A percentile compares a stretch with the other conserved stretches of the same genome.
Conservation (phyloP, 495 filamentous ascomycete genomes). For the Talaromyces liani region DNA sequence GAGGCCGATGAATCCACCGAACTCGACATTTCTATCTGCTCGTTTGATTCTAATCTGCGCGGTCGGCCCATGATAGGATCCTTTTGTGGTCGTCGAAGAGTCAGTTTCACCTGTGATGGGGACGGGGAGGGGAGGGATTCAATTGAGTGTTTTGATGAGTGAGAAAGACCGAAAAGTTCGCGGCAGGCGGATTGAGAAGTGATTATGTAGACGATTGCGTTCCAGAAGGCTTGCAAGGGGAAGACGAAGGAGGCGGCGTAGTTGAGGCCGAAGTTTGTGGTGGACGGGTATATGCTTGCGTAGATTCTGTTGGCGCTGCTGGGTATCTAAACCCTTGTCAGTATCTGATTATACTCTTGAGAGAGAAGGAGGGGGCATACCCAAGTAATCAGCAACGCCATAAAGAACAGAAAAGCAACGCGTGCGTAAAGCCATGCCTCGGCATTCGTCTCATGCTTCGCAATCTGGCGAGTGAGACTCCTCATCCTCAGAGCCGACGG, state of each 20-base stretch:
- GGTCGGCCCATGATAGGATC: constrained; percentile 4
- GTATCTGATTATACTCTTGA: neutral
- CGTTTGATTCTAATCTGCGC: neutral
- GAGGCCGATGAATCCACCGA: neutral
- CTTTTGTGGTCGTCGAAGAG: neutral
- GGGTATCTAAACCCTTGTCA: constrained; percentile 36
- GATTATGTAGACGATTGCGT: constrained; percentile 60
- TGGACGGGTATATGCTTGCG: constrained; percentile 43
- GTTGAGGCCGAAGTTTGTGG: constrained; percentile 47
- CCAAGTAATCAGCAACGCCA: constrained; percentile 67
- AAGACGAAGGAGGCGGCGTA: constrained; percentile 60
- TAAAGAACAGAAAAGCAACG: constrained; percentile 67
- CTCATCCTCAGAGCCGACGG: constrained; percentile 13
- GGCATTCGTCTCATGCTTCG: constrained; percentile 14
- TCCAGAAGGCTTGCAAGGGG: constrained; percentile 74
- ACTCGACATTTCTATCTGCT: neutral
- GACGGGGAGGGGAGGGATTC: neutral
- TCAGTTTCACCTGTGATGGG: neutral
- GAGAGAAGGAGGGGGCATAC: constrained; percentile 20
- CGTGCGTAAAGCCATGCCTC: constrained; percentile 63
- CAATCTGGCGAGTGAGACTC: constrained; percentile 14
- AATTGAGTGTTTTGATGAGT: neutral
- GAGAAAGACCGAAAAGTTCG: neutral
- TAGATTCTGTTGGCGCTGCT: constrained; percentile 65
- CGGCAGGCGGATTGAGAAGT: constrained; percentile 25